Percentiles rank a stretch among this genome's conserved stretches.
Conservation (phyloP, 352 stramenopile species). For the Pythium chondricola region DNA sequence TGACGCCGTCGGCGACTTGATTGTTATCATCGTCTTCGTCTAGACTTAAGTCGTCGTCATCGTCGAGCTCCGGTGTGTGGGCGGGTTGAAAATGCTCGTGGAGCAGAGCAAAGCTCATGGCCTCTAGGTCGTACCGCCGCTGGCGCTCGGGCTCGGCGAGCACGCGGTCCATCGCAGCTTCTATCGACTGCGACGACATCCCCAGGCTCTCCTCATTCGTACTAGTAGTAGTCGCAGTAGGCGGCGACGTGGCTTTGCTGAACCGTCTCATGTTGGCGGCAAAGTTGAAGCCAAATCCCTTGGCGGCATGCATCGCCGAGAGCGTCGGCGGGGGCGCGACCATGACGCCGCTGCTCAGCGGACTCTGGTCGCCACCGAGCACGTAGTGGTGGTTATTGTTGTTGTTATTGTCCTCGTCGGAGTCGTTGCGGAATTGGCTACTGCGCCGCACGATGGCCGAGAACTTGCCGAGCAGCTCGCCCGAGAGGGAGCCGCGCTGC, state of each 20-base stretch:
- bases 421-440: slow-evolving; percentile 21
- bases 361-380: not conserved
- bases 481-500: slow-evolving; percentile 32
- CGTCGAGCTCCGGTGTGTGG: not conserved
- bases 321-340: not conserved
- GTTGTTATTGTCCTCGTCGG: slow-evolving; percentile 6
- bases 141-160: slow-evolving; percentile 15
- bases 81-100: slow-evolving; percentile 20
- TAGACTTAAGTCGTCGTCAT: slow-evolving; percentile 3
- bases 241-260: slow-evolving; percentile 8
- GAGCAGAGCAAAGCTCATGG: slow-evolving; percentile 21
- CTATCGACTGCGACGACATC: slow-evolving; percentile 13
- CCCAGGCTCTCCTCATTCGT: not conserved
- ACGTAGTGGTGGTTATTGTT: not conserved
- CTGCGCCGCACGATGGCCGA: slow-evolving; percentile 42
- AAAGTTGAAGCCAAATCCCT: slow-evolving; percentile 5
- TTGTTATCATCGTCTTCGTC: slow-evolving; percentile 22
- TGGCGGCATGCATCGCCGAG: slow-evolving; percentile 1
- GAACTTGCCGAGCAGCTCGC: slow-evolving; percentile 40
- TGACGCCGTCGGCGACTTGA: slow-evolving; percentile 13
- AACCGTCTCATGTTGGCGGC: slow-evolving; percentile 14
- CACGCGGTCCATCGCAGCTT: not conserved
- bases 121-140: slow-evolving; percentile 15
- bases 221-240: not conserved
- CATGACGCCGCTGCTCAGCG: not conserved